Evolutionary conservation across 1,284 basidiomycete species (phyloP), one percentile per base, ranked within the genome.

Genomic region (Pascua sp.): DNA sequence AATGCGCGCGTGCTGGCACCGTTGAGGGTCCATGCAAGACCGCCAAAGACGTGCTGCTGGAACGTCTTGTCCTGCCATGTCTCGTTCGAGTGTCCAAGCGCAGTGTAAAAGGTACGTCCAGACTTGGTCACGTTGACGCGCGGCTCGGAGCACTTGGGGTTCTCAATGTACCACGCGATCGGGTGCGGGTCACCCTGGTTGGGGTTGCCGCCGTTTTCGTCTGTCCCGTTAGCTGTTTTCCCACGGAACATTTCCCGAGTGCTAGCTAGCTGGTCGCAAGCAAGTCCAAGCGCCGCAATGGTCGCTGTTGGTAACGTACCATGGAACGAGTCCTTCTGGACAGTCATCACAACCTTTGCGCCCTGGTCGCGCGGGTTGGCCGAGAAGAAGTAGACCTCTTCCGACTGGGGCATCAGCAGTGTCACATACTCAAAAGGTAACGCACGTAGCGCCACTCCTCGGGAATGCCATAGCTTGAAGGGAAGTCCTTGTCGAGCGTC

Each of bases 31-130:
- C 89, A 91, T 5, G 77, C 81, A 37, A 91, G 81, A 1, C 88
- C 88, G n/a, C 83, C 85, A 63, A 86, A 79, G 41, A 91, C 80
- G 76, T 91, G 89, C 1, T 80, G 78, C 51, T 86, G 71, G 77
- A 88, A 91, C 2, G 82, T 72, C 8, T 82, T 72, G 63, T 89
- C 80, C 81, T 85, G 64, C 61, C 70, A 78, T 32, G 24, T 32
- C 24, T 32, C 24, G 24, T 32, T 32, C 24, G 24, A 32, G 69
- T 91, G 89, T 1, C 89, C 89, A 1, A 91, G 79, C 56, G 84
- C 85, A 0, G 89, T 90, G 73, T 89, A 91, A 76, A 87, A 91
- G 61, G 86, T 88, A 44, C 89, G 81, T 15, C 89, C 89, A 1
- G 84, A 80, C 17, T 77, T 76, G 24, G 24, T 32, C 24, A 32